phyloP scores from a whole-genome alignment of 2,329 filamentous ascomycete species.

The Apiospora arundinis region DNA sequence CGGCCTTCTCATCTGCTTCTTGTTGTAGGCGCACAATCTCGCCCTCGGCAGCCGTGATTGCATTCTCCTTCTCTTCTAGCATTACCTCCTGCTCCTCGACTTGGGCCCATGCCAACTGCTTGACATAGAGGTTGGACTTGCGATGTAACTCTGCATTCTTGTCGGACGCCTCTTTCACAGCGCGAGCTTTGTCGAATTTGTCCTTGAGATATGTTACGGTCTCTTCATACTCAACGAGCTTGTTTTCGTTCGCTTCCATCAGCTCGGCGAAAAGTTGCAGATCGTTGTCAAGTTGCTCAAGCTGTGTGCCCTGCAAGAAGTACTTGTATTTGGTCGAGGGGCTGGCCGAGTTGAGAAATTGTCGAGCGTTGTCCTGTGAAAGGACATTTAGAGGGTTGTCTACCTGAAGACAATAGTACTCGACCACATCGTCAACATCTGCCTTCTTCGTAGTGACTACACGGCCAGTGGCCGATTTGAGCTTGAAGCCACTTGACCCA shows the following conservation, averaged over 20 bases:
- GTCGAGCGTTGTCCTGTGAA: slow-evolving; percentile 92
- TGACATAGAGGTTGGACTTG: slow-evolving; percentile 63
- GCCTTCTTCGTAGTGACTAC: slow-evolving; percentile 82
- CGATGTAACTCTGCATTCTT: slow-evolving; percentile 70
- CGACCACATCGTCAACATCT: slow-evolving; percentile 90
- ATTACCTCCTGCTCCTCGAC: slow-evolving; percentile 76
- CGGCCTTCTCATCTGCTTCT: slow-evolving; percentile 52
- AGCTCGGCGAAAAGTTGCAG: slow-evolving; percentile 84
- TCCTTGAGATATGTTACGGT: slow-evolving; percentile 67
- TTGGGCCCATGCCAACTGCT: slow-evolving; percentile 85
- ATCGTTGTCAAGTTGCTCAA: slow-evolving; percentile 90
- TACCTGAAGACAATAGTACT: slow-evolving; percentile 92
- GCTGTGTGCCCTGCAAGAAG: slow-evolving; percentile 91
- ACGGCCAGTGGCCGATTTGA: slow-evolving; percentile 75
- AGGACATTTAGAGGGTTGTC: slow-evolving; percentile 97
- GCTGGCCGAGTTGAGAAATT: slow-evolving; percentile 87
- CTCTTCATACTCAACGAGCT: slow-evolving; percentile 65
- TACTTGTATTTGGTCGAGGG: slow-evolving; percentile 92
- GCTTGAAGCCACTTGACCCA: slow-evolving; percentile 82
- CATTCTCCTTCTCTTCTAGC: slow-evolving; percentile 44
- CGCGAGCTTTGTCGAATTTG: slow-evolving; percentile 65
- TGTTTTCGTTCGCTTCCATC: slow-evolving; percentile 73
- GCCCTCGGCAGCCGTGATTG: slow-evolving; percentile 38
- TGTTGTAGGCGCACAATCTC: slow-evolving; percentile 44
- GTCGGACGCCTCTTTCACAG: slow-evolving; percentile 68